Base-by-base conservation (phyloP, 1,284 basidiomycete genomes). In the Caloboletus firmus region DNA sequence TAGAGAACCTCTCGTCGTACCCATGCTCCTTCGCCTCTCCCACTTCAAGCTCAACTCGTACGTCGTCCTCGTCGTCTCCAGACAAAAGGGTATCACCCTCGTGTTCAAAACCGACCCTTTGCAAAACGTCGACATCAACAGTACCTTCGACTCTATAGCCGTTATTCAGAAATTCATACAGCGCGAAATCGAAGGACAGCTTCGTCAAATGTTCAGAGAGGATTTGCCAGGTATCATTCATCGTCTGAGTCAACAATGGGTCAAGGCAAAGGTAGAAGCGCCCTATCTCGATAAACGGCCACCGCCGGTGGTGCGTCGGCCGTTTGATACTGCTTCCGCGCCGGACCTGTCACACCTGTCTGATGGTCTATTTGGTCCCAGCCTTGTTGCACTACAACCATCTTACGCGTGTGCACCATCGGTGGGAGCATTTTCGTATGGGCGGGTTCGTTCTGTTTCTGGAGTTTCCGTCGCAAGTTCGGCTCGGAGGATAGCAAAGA, bases 71-170 rank as follows among this genome's bases (percentile, higher is more conserved):
- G 95, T 99, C 64, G 93, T 99, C 51, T 98, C 95, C 26, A 93
- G 93, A 61, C 90, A 91, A 69, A 98, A 98, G 68, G 97, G 97
- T 46, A 98, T 99, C 70, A 99, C 97, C 0, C 84, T 99, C 44
- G 97, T 99, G 24, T 99, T 99, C 86, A 99, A 99, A 76, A 99
- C 98, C 52, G 97, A 99, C 73, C 97, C 97, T 0, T 82, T 99
- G 20, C 95, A 99, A 73, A 94, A 95, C 64, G 94, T 99, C 51
- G 92, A 98, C 67, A 98, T 99, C 65, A 93, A 90, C 70, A 93
- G 90, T 67, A 98, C 96, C 0, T 99, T 99, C 67, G 97, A 99
- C 74, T 95, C 92, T 17, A 96, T 99, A 58, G 94, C 93, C 47
- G 95, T 98, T 58, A 98, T 99, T 52, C 93, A 98, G 66, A 95